Base-by-base conservation (phyloP, 768 basidiomycete genomes). In the Lactifluus rugatus region DNA sequence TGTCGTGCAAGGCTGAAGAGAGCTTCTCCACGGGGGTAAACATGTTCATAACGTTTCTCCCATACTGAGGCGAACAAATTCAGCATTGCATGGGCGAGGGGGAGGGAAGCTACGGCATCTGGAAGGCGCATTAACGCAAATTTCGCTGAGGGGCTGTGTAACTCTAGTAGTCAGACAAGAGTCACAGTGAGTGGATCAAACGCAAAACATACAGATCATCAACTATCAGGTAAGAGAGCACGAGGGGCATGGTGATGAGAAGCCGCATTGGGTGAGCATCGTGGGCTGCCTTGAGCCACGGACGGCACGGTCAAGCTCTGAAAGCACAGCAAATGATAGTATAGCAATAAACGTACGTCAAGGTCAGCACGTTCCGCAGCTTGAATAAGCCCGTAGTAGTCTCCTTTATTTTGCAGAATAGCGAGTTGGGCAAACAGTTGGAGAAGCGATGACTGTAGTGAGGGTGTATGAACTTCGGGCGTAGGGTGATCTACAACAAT, bases 181-280 rank as follows among this genome's bases (percentile, higher is more conserved):
- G 44, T 32, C 26, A 19, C 31, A 32, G 51, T 25, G 28, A 41
- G 17, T 17, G 28, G 26, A 26, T 14, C 2, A 36, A 45, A 21
- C 44, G 26, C n/a, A n/a, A 28, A 17, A 70, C 84, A 66, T 64
- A 84, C 87, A 83, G 66, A 57, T 86, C 76, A 63, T 88, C 81
- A 41, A 76, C 56, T 44, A 83, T 82, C 44, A 88, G 73, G 70
- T 87, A 84, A 5, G 79, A 76, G 13, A 89, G 75, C 21, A 85
- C 79, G 32, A 88, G 70, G 14, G 85, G 85, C 3, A 77, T 75
- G 11, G 78, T 74, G 34, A 84, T 65, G 36, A 85, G 70, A 19
- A 88, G 56, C 8, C 69, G 64, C n/a, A 65, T 60, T 1, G 54
- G 52, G 39, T 69, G 58, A 16, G 58, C 52, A 37, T 68, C 66